Evolutionary conservation across 805 yeast species (phyloP).

Genomic region (Scheffersomyces coipomensis): DNA sequence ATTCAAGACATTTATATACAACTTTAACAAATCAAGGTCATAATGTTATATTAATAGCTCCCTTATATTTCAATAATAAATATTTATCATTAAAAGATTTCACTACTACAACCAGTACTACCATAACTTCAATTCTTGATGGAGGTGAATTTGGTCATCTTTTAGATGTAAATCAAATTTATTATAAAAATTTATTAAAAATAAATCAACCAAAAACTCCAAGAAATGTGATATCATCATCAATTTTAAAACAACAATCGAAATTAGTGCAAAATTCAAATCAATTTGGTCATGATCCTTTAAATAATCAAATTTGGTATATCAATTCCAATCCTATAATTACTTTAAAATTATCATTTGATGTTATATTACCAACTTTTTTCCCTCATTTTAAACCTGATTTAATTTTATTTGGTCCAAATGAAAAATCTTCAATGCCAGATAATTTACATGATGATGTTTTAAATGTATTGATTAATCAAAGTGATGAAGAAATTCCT

Average conservation of each 20-base stretch:
- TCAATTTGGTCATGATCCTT: conserved; percentile 34
- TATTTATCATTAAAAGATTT: neutral
- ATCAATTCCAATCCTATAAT: conserved; percentile 26
- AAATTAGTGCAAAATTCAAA: conserved; percentile 2
- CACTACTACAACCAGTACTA: neutral
- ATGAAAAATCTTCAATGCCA: conserved; percentile 14
- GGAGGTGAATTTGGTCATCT: conserved; percentile 39
- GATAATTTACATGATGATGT: conserved; percentile 1
- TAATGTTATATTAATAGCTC: conserved; percentile 30
- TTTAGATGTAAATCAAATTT: conserved; percentile 27
- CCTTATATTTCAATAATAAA: conserved; percentile 18
- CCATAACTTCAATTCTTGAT: conserved; percentile 6
- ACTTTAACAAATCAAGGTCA: conserved; percentile 26
- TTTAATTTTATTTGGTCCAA: conserved; percentile 34
- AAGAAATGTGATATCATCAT: conserved; percentile 15
- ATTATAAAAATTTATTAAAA: conserved; percentile 15
- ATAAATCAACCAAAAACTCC: conserved; percentile 12
- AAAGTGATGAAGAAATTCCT: conserved; percentile 9
- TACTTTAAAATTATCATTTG: conserved; percentile 22
- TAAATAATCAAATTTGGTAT: conserved; percentile 30
- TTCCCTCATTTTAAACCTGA: conserved; percentile 26
- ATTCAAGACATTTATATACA: conserved; percentile 25
- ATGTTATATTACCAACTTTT: conserved; percentile 22
- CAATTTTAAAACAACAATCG: neutral
- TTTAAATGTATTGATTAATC: neutral